Percentiles rank a stretch among this genome's conserved stretches.
These are phyloP conservation scores for Phaffomyces antillensis DNA, from an alignment of 805 yeast genomes.

Conservation along the genomic window DNA sequence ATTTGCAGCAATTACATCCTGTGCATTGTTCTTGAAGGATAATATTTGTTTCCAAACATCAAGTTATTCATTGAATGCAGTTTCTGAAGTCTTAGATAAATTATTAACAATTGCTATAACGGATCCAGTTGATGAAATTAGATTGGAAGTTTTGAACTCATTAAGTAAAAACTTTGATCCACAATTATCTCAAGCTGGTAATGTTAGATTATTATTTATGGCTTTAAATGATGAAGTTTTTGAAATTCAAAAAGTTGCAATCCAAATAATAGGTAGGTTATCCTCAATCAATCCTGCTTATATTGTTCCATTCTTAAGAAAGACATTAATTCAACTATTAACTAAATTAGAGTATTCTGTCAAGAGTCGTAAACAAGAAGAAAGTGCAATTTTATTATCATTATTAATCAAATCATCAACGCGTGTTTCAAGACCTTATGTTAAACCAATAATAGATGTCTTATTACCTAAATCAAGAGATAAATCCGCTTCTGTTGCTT, in stretches of 20 bases:
- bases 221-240: constrained; percentile 89
- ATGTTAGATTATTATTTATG: constrained; percentile 75
- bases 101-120: constrained; percentile 77
- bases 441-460: constrained; percentile 84
- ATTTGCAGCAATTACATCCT: constrained; percentile 78
- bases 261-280: constrained; percentile 74
- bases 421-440: constrained; percentile 82
- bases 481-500: constrained; percentile 70
- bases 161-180: constrained; percentile 78
- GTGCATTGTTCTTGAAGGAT: constrained; percentile 67
- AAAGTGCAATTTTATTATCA: constrained; percentile 70
- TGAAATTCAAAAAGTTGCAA: constrained; percentile 70
- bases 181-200: constrained; percentile 89
- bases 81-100: constrained; percentile 76
- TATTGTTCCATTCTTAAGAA: constrained; percentile 87
- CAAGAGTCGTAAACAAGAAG: constrained; percentile 72
- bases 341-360: constrained; percentile 82
- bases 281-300: constrained; percentile 90
- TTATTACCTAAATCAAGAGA: constrained; percentile 71
- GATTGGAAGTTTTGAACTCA: constrained; percentile 70
- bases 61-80: constrained; percentile 72
- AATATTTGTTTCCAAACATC: constrained; percentile 82
- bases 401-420: constrained; percentile 70
- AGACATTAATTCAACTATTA: constrained; percentile 74
- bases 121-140: constrained; percentile 79